Conservation (phyloP, 1,284 basidiomycete species). For the Mycena sp. region DNA sequence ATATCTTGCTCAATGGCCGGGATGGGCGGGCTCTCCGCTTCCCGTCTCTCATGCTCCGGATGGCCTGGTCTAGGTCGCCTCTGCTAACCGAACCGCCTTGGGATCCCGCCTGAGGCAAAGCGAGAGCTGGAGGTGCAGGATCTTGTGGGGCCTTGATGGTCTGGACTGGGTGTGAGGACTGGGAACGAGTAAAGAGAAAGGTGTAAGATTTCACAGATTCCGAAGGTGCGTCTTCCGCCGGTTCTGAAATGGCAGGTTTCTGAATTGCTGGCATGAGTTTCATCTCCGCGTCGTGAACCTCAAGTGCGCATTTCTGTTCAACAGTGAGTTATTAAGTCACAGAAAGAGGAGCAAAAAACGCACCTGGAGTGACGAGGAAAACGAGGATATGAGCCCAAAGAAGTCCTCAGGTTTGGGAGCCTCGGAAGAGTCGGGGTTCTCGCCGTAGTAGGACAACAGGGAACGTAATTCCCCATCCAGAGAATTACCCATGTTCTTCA, state of each 20-base stretch:
- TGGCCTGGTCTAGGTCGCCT: slow-evolving; percentile 84
- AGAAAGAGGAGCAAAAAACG: slow-evolving; percentile 20
- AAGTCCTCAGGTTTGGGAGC: slow-evolving; percentile 81
- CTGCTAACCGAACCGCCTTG: slow-evolving; percentile 67
- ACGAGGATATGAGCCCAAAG: slow-evolving; percentile 77
- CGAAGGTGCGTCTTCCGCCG: slow-evolving; percentile 44
- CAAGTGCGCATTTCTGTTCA: slow-evolving; percentile 82
- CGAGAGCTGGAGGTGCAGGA: slow-evolving; percentile 9
- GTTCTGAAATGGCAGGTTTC: slow-evolving; percentile 32
- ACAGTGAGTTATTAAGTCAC: slow-evolving; percentile 7
- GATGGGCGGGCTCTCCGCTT: slow-evolving; percentile 62
- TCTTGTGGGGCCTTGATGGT: slow-evolving; percentile 23
- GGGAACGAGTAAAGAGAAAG: background rate
- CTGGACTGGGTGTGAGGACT: slow-evolving; percentile 4
- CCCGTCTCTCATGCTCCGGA: slow-evolving; percentile 80
- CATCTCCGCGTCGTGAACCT: slow-evolving; percentile 66
- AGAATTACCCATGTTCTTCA: slow-evolving; percentile 67
- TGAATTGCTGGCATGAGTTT: slow-evolving; percentile 6
- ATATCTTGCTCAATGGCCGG: slow-evolving; percentile 76
- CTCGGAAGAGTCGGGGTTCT: slow-evolving; percentile 67
- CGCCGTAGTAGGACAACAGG: slow-evolving; percentile 78
- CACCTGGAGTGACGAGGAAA: slow-evolving; percentile 79
- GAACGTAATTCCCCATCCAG: slow-evolving; percentile 69
- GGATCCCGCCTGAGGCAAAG: slow-evolving; percentile 47
- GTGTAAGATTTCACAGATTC: slow-evolving; percentile 30